phyloP scores from a whole-genome alignment of 306 rosid species.

The Astragalus membranaceus region DNA sequence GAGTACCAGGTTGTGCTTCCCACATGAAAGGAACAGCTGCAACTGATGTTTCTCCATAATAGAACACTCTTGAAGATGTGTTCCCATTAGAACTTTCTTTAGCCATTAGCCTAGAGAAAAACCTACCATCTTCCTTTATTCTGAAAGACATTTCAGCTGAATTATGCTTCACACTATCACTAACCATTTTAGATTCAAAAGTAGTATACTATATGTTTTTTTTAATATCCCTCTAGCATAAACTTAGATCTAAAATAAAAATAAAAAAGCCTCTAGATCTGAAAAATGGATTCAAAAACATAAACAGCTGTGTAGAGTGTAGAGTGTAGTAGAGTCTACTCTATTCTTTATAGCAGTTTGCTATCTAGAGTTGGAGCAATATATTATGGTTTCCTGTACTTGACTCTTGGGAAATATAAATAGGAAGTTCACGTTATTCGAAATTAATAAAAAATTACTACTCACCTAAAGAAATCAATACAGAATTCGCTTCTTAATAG shows the following conservation, averaged over 20 bases:
- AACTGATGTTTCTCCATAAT: constrained; percentile 27
- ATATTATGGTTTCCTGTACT: neutral
- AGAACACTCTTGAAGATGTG: constrained; percentile 31
- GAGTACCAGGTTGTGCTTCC: constrained; percentile 45
- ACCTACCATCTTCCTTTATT: constrained; percentile 26
- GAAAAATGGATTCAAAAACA: neutral
- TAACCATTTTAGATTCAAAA: constrained; percentile 2
- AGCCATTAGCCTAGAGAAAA: constrained; percentile 23
- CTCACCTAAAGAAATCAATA: neutral
- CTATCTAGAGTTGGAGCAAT: neutral
- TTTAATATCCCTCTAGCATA: neutral
- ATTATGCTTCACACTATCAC: neutral
- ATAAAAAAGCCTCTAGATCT: constrained; percentile 19
- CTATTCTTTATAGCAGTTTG: neutral
- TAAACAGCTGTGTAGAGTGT: neutral
- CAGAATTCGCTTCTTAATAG: neutral
- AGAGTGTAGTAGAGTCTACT: neutral
- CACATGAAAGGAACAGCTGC: constrained; percentile 38
- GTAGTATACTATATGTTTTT: neutral
- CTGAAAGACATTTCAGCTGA: constrained; percentile 31
- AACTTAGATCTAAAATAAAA: constrained; percentile 20
- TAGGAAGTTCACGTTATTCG: constrained; percentile 2
- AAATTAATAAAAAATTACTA: neutral
- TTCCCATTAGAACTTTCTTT: constrained; percentile 21
- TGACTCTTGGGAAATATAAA: constrained; percentile 10